Base-by-base conservation (phyloP, 768 basidiomycete genomes). In the Solioccasus polychromus region DNA sequence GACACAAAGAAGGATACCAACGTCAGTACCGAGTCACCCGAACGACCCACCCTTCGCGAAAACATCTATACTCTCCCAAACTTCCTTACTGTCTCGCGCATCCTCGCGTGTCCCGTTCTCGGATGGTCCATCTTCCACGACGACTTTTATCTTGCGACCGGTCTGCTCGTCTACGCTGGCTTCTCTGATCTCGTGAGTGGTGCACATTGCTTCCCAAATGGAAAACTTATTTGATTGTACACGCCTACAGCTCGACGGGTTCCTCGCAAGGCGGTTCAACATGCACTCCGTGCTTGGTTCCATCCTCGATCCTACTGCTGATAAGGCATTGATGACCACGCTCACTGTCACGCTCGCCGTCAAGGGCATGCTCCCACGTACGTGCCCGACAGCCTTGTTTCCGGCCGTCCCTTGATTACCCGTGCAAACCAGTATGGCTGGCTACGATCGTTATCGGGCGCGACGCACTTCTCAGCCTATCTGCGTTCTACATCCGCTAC, bases 21-120 rank as follows among this genome's bases (percentile, higher is more conserved):
- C 17, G 36, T 47, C 23, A 29, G 26, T 28, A 36, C 41, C 31
- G 36, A 34, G 11, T 11, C 48, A 25, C 45, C 31, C 39, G 48
- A 48, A 40, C 73, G 72, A 42, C 61, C 59, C 8, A 59, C 64
- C n/a, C 54, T 76, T 9, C 76, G 78, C 53, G 92, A 95, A 65
- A 91, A 95, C 61, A 91, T 93, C 48, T 97, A 96, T 70, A 99
- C 96, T 2, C 54, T 95, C 26, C 96, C 96, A 0, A 99, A 99
- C 61, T 59, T 90, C 6, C 72, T 99, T 32, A 98, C 96, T 1
- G 58, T 83, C 19, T 92, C 92, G 2, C 79, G 96, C 35, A 94
- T 99, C 55, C 55, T 82, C 14, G 81, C 95, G 0, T 96, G 93
- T 61, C 96, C 96, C 9, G 72, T 87, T 11, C 78, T 99, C n/a